phyloP scores from a whole-genome alignment of 164 flowering plant genomes.

The Paratinospora sagittata region DNA sequence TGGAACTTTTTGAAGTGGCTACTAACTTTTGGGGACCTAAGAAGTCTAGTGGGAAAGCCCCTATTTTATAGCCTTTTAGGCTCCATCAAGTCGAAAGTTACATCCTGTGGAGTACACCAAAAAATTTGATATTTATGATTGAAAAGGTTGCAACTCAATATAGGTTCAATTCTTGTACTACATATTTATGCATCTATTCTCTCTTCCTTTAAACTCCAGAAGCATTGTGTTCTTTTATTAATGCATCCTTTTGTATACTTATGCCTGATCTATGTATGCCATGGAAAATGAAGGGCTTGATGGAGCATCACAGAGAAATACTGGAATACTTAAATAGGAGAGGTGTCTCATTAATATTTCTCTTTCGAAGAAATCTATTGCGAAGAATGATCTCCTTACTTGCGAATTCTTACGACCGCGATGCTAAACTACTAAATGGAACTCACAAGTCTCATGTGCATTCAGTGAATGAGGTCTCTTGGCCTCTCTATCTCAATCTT shows the following conservation, averaged over 20 bases:
- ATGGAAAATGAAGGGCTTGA: constrained; percentile 32
- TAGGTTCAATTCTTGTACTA: too few relatives aligned
- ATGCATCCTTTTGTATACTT: neutral
- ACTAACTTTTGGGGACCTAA: too few relatives aligned
- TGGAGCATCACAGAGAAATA: constrained; percentile 32
- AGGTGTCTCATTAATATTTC: constrained; percentile 48
- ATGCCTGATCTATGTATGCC: neutral
- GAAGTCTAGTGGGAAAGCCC: too few relatives aligned
- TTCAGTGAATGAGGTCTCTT: constrained; percentile 43
- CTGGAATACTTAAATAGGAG: constrained; percentile 33
- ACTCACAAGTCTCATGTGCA: constrained; percentile 76
- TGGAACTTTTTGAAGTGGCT: too few relatives aligned
- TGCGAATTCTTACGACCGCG: constrained; percentile 51
- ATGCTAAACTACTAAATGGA: constrained; percentile 51
- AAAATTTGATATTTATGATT: neutral
- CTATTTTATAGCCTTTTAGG: too few relatives aligned
- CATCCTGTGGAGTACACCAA: too few relatives aligned
- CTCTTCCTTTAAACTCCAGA: too few relatives aligned
- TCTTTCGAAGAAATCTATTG: constrained; percentile 50
- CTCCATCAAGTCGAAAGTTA: too few relatives aligned
- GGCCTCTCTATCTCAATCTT: constrained; percentile 10
- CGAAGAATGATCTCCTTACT: constrained; percentile 54
- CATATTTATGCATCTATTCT: too few relatives aligned
- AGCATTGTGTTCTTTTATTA: too few relatives aligned
- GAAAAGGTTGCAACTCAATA: neutral